These are phyloP conservation scores for Backusella australiensis DNA, from an alignment of 192 early-diverging fungal species.

Conservation along the genomic window DNA sequence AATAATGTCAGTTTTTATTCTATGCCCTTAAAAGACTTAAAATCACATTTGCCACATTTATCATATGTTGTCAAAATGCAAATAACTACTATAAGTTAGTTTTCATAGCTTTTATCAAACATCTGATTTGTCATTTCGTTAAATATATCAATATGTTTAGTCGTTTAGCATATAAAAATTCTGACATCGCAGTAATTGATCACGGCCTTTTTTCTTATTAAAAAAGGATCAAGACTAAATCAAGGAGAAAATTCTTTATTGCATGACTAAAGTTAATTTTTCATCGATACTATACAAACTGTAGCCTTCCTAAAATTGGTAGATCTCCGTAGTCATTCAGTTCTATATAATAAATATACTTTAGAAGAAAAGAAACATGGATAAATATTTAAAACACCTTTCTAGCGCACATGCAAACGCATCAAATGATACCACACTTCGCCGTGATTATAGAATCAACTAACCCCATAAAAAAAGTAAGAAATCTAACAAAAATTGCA, in stretches of 20 bases:
- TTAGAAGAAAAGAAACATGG: not conserved
- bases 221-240: not conserved
- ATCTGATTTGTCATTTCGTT: too few species aligned
- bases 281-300: not conserved
- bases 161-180: too few species aligned
- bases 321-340: not conserved
- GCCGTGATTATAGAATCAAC: not conserved
- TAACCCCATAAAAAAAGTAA: not conserved
- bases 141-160: too few species aligned
- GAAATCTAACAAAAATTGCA: not conserved
- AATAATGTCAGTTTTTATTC: not conserved
- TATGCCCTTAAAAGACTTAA: too few species aligned
- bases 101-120: too few species aligned
- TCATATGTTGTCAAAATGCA: too few species aligned
- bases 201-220: not conserved
- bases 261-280: not conserved
- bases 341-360: not conserved
- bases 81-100: too few species aligned
- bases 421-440: not conserved
- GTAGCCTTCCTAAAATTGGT: not conserved
- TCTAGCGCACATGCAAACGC: not conserved
- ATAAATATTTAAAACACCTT: not conserved
- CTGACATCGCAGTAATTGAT: too few species aligned
- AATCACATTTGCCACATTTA: too few species aligned
- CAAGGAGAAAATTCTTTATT: not conserved